These are phyloP conservation scores for Blastobotrys niveus DNA, from an alignment of 1,139 yeast genomes.

Conservation along the genomic window DNA sequence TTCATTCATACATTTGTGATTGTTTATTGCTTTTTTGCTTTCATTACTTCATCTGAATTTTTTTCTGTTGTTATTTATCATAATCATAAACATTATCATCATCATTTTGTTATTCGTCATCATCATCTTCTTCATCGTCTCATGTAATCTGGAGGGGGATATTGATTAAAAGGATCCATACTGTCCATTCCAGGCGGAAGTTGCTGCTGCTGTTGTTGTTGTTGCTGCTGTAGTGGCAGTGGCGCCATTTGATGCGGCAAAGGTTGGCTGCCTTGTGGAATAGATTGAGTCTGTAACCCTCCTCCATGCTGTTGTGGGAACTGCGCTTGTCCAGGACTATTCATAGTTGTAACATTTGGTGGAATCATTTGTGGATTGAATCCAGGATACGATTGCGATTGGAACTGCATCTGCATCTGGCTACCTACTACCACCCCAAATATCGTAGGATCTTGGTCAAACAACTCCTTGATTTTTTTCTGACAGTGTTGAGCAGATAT, in stretches of 20 bases:
- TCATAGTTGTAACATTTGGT: background rate
- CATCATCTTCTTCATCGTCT: constrained; percentile 7
- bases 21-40: background rate
- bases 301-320: too few relatives aligned
- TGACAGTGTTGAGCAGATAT: constrained; percentile 54
- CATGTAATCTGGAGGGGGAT: constrained; percentile 14
- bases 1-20: too few relatives aligned
- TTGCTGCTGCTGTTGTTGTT: constrained; percentile 7
- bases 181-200: background rate
- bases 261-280: too few relatives aligned
- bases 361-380: too few relatives aligned
- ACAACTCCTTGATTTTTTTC: constrained; percentile 48
- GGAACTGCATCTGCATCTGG: constrained; percentile 1
- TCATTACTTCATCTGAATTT: constrained; percentile 1
- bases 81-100: too few relatives aligned
- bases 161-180: constrained; percentile 1
- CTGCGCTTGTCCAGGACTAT: too few relatives aligned
- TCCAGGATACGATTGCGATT: background rate
- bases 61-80: too few relatives aligned
- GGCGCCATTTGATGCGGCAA: constrained; percentile 2
- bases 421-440: constrained; percentile 44
- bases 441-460: constrained; percentile 50
- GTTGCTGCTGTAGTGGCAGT: constrained; percentile 5
- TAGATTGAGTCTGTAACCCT: too few relatives aligned
- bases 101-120: background rate